Evolutionary conservation across 2,329 filamentous ascomycete species (phyloP).

Genomic region (Allantophomopsis cytisporea): DNA sequence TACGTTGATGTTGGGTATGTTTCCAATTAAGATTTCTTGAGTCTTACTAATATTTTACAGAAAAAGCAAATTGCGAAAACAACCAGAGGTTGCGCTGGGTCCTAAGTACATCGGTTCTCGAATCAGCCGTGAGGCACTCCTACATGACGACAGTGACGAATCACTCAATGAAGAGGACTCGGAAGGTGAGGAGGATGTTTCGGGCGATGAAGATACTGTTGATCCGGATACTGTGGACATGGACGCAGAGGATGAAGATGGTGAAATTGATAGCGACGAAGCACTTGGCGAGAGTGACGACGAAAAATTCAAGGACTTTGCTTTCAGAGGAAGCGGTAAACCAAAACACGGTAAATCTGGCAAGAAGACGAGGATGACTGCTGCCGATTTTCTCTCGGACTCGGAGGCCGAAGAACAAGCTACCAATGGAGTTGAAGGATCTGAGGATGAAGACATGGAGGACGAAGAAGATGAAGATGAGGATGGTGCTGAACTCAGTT

Average conservation of each 20-base stretch:
- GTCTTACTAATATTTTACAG: conserved; percentile 22
- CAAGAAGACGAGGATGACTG: conserved; percentile 27
- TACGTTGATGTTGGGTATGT: conserved; percentile 62
- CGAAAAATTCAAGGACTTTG: conserved; percentile 66
- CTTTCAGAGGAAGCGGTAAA: conserved; percentile 44
- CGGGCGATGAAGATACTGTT: conserved; percentile 22
- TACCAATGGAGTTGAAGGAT: conserved; percentile 16
- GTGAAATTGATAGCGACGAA: conserved; percentile 47
- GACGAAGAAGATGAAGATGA: conserved; percentile 16
- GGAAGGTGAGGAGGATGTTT: conserved; percentile 25
- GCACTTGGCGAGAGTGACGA: conserved; percentile 79
- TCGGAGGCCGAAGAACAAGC: conserved; percentile 21
- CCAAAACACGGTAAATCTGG: conserved; percentile 23
- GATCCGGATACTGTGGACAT: conserved; percentile 43
- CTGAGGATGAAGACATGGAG: conserved; percentile 9
- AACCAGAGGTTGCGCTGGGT: conserved; percentile 55
- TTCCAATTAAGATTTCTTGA: neutral
- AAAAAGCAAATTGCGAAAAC: conserved; percentile 73
- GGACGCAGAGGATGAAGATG: conserved; percentile 39
- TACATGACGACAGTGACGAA: conserved; percentile 38
- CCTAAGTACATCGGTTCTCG: conserved; percentile 68
- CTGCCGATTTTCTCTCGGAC: conserved; percentile 41
- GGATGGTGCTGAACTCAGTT: conserved; percentile 5
- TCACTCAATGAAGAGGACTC: conserved; percentile 28
- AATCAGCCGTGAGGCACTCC: conserved; percentile 56